phyloP scores from a whole-genome alignment of 768 basidiomycete genomes.

The Naganishia friedmannii region DNA sequence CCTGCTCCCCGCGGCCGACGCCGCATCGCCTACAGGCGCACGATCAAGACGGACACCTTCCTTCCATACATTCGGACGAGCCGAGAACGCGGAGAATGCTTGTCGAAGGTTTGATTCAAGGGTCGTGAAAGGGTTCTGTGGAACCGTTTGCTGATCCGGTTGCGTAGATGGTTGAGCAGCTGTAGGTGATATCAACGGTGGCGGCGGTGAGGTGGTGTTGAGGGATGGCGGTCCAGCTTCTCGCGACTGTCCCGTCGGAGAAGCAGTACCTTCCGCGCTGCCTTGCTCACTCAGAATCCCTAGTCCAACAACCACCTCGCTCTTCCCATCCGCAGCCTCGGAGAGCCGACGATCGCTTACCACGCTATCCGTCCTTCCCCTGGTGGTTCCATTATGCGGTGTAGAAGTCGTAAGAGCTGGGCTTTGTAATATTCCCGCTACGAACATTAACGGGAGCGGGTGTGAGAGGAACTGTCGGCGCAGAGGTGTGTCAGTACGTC shows the following conservation, averaged over 20 bases:
- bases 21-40: not conserved
- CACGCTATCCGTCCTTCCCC: conserved; percentile 30
- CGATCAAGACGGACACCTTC: conserved; percentile 7
- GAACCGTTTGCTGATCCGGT: not conserved
- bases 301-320: not conserved
- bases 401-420: not conserved
- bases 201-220: not conserved
- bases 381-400: conserved; percentile 25
- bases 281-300: too few species aligned
- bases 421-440: conserved; percentile 69
- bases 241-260: not conserved
- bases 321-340: conserved; percentile 27
- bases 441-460: conserved; percentile 88
- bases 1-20: not conserved
- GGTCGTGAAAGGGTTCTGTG: not conserved
- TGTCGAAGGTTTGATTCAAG: not conserved
- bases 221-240: not conserved
- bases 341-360: conserved; percentile 33
- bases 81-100: conserved; percentile 9
- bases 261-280: not conserved
- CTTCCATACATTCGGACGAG: conserved; percentile 4
- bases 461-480: conserved; percentile 70
- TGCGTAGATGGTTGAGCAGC: not conserved
- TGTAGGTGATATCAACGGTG: not conserved
- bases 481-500: not conserved